A percentile compares a stretch with the other conserved stretches of the same genome.
phyloP scores from a whole-genome alignment of 495 filamentous ascomycete genomes.

The Entonaema liquescens region DNA sequence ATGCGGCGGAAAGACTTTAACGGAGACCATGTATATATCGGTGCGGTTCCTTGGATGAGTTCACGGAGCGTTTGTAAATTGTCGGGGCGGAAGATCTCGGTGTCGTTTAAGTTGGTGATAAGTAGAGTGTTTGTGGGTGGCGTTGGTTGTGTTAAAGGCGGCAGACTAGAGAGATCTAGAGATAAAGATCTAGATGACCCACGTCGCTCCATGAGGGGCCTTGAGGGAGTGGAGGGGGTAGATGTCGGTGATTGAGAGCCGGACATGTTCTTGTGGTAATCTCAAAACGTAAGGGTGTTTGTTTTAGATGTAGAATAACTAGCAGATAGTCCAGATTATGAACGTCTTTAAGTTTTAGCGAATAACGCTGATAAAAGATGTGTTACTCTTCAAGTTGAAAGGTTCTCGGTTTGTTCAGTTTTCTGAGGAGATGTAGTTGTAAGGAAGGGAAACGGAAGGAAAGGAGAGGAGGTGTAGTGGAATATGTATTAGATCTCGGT shows the following conservation, averaged over 20 bases:
- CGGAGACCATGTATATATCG: conserved; percentile 87
- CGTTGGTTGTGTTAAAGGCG: conserved; percentile 78
- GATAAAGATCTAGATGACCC: conserved; percentile 65
- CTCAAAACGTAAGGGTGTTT: not conserved
- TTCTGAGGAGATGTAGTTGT: conserved; percentile 12
- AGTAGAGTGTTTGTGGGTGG: conserved; percentile 93
- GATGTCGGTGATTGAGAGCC: conserved; percentile 45
- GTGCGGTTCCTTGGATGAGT: conserved; percentile 71
- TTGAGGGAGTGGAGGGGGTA: conserved; percentile 45
- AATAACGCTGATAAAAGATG: not conserved
- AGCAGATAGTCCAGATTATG: not conserved
- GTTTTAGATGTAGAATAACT: not conserved
- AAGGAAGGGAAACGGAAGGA: conserved; percentile 18
- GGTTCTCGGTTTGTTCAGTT: not conserved
- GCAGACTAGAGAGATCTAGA: conserved; percentile 83
- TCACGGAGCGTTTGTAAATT: conserved; percentile 80
- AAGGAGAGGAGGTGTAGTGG: conserved; percentile 18
- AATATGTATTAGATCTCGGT: conserved; percentile 29
- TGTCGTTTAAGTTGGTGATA: conserved; percentile 85
- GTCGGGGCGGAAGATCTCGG: conserved; percentile 77
- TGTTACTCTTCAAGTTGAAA: conserved; percentile 8
- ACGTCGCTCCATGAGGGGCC: conserved; percentile 40
- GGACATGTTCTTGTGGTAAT: conserved; percentile 34
- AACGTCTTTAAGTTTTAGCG: not conserved
- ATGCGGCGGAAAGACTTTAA: conserved; percentile 93